Evolutionary conservation across 345 rosid species (phyloP).

Genomic region (Lagerstroemia speciosa): DNA sequence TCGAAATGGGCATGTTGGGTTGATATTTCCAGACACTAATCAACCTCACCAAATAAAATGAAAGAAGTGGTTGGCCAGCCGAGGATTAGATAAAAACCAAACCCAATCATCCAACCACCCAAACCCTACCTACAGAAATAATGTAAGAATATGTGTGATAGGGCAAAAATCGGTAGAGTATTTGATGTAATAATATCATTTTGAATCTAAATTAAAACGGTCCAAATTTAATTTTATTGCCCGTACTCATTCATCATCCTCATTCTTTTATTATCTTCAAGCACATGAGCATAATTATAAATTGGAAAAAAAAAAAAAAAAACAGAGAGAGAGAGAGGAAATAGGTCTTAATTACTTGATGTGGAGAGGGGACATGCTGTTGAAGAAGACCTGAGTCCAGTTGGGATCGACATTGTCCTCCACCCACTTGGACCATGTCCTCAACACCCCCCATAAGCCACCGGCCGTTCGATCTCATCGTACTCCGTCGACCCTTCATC

Average conservation of each 20-base stretch:
- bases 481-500: conserved; percentile 37
- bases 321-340: no score
- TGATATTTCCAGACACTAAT: no score
- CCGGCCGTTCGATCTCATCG: conserved; percentile 38
- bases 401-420: conserved; percentile 52
- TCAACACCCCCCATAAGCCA: conserved; percentile 45
- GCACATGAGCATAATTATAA: no score
- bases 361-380: conserved; percentile 74
- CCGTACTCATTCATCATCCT: no score
- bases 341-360: conserved; percentile 33
- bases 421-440: conserved; percentile 63
- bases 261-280: no score
- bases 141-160: no score
- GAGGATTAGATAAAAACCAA: background rate
- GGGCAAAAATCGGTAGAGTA: no score
- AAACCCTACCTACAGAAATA: background rate
- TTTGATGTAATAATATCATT: no score
- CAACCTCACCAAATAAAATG: no score
- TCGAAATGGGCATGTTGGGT: background rate
- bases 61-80: background rate
- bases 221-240: no score
- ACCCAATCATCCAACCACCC: background rate
- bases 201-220: no score
- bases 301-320: no score
- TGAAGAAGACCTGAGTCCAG: conserved; percentile 60